phyloP scores from a whole-genome alignment of 164 flowering plant genomes.

The Umbellularia californica region DNA sequence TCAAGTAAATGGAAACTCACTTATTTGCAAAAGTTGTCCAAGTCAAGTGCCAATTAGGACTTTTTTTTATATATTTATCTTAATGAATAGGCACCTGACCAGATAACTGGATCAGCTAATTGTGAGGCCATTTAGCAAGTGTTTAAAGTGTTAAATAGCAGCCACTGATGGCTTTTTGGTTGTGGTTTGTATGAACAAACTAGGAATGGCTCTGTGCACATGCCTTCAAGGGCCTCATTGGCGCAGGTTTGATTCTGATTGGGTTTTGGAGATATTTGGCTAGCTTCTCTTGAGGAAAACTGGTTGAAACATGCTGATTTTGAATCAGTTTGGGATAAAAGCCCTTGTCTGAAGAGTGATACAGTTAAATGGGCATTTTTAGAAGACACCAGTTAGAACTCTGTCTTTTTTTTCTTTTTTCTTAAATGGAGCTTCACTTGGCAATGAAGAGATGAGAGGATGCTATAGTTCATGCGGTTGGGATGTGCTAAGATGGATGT shows the following conservation, averaged over 20 bases:
- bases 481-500: too few relatives aligned
- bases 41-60: neutral
- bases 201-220: neutral
- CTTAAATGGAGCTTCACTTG: too few relatives aligned
- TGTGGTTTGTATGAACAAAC: neutral
- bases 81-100: too few relatives aligned
- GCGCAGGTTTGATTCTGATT: neutral
- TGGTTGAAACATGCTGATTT: neutral
- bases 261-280: neutral
- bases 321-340: neutral
- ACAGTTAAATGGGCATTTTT: too few relatives aligned
- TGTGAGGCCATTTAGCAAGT: neutral
- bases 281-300: neutral
- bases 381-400: too few relatives aligned
- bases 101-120: too few relatives aligned
- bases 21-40: neutral
- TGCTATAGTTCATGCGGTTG: too few relatives aligned
- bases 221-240: neutral
- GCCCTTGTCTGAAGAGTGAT: neutral
- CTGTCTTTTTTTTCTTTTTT: too few relatives aligned
- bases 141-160: neutral
- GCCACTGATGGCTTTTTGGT: too few relatives aligned
- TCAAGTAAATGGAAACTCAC: neutral
- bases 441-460: too few relatives aligned
- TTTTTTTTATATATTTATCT: too few relatives aligned